Evolutionary conservation across 257 asterid genomes (phyloP).

Genomic region (Penstemon newberryi): DNA sequence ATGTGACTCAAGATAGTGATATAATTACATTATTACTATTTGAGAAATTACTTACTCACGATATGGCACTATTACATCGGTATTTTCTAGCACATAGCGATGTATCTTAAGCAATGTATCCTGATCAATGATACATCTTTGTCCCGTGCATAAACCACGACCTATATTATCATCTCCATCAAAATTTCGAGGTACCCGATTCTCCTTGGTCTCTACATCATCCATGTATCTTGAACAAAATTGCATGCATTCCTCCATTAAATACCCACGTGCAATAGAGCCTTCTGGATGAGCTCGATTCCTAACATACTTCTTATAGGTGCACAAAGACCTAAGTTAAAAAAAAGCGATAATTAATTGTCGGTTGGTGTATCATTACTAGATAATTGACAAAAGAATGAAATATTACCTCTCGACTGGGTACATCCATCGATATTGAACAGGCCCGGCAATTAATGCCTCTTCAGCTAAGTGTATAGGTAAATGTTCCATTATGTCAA

Average conservation of each 20-base stretch:
- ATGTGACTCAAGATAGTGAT: no score
- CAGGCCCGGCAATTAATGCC: background rate
- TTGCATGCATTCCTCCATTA: no score
- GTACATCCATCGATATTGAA: background rate
- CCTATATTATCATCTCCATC: no score
- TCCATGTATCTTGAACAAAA: no score
- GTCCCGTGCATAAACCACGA: background rate
- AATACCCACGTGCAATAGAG: background rate
- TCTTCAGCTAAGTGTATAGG: constrained; percentile 13
- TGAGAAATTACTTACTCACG: no score
- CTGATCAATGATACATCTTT: background rate
- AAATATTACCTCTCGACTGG: constrained; percentile 5
- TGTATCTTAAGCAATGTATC: background rate
- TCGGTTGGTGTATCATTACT: no score
- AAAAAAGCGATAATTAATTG: background rate
- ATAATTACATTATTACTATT: no score
- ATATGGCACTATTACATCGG: background rate
- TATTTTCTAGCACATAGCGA: background rate
- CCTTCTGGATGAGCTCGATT: constrained; percentile 13
- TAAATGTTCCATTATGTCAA: constrained; percentile 16
- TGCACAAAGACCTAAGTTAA: background rate
- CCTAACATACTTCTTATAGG: background rate
- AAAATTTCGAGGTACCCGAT: no score
- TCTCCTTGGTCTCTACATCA: no score
- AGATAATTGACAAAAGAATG: background rate